Evolutionary conservation across 192 early-diverging fungal genomes (phyloP).

Genomic region (Rhizophagus clarus): DNA sequence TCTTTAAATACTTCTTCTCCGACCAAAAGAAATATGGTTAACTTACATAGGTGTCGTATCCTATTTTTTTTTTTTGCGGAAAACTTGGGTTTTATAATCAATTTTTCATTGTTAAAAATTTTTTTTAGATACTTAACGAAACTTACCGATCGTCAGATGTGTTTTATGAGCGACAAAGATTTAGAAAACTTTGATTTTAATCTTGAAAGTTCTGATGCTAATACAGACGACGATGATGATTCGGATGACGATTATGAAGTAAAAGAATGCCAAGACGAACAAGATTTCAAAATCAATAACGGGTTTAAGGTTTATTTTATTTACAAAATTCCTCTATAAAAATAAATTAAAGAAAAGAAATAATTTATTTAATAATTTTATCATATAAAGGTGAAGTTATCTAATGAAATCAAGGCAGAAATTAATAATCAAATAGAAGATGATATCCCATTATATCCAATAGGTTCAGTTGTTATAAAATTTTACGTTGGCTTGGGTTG

Average conservation of each 20-base stretch:
- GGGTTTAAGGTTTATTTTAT: not conserved
- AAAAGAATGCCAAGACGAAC: slow-evolving; percentile 1
- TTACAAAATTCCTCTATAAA: not conserved
- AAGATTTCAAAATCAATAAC: not conserved
- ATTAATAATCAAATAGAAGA: not conserved
- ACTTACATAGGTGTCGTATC: slow-evolving; percentile 27
- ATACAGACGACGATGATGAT: not conserved
- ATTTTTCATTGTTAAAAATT: too few species aligned
- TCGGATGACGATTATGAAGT: slow-evolving; percentile 1
- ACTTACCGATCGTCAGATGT: slow-evolving; percentile 26
- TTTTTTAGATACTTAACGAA: slow-evolving; percentile 31
- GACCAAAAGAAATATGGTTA: slow-evolving; percentile 32
- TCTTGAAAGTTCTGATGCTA: not conserved
- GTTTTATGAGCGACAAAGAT: slow-evolving; percentile 26
- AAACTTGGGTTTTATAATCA: not conserved
- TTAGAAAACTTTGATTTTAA: not conserved
- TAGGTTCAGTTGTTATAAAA: too few species aligned
- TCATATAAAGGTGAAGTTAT: not conserved
- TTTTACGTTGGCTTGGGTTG: not conserved
- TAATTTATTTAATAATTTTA: too few species aligned
- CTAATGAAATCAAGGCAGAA: not conserved
- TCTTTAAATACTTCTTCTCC: not conserved
- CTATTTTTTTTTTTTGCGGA: not conserved
- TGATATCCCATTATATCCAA: not conserved
- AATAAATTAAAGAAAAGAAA: too few species aligned